Evolutionary conservation across 352 stramenopile genomes (phyloP), one percentile per base, ranked within the genome.

Genomic region (Globisporangium barbulae): DNA sequence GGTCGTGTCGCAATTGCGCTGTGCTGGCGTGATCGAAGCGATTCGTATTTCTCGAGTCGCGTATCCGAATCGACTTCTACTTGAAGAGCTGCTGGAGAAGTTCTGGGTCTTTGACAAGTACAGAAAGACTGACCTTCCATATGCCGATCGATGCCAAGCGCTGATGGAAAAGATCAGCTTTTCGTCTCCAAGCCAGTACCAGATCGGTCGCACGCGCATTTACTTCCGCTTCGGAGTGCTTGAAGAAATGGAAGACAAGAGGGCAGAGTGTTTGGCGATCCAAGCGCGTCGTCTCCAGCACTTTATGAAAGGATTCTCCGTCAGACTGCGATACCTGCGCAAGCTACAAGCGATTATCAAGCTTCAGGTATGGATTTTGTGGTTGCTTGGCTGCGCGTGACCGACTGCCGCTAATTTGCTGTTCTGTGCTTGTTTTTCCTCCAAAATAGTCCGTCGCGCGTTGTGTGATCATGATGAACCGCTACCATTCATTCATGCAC

Each of bases 11-110:
- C 97, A 99, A 79, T 69, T 99, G 15, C 84, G 90, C 19, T 99
- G 99, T 69, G 96, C 96, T 71, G 98, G 98, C 76, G 96, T 99
- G 33, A 97, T 99, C 42, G 98, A 99, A 76, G 98, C 97, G 8
- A 98, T 99, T 42, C 92, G 97, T 52, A 98, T 99, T 59, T 97
- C 96, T 52, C 91, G 98, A 54, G 91, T 97, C 53, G 98, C 97
- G 25, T 99, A 99, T 72, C 97, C 97, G 41, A 97, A 99, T 64
- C 94, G 98, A 39, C 74, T 99, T 22, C 77, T 83, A 41, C 89
- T 99, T 54, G 71, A 92, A 56, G 84, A 93, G 44, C 35, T 95
- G 9, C 63, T 92, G 10, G 83, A 89, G 44, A 93, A 88, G 31
- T 95, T 91, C 57, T 89, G 87, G 75, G 78, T 91, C 30, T 91